Percentiles rank a stretch among this genome's conserved stretches.
These are phyloP conservation scores for Paracamarosporium sp. DNA, from an alignment of 2,329 filamentous ascomycete genomes.

Conservation along the genomic window DNA sequence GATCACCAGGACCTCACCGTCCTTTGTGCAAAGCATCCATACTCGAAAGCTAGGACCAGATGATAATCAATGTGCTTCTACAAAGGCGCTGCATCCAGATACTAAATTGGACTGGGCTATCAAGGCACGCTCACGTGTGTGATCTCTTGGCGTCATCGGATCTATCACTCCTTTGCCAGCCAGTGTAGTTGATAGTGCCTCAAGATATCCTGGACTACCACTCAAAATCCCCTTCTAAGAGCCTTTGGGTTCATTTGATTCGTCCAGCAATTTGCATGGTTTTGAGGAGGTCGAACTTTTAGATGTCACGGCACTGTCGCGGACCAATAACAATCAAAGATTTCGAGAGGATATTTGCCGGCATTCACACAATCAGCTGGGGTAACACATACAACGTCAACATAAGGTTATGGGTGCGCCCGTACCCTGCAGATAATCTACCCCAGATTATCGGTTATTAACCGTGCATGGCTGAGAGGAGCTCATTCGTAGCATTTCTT, in stretches of 20 bases:
- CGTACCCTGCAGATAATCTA: not conserved
- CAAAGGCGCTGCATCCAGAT: too few relatives aligned
- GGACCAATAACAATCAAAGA: not conserved
- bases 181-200: not conserved
- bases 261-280: not conserved
- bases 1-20: too few relatives aligned
- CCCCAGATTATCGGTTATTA: constrained; percentile 1
- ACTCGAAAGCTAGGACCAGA: too few relatives aligned
- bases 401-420: not conserved
- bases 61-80: too few relatives aligned
- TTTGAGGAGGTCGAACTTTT: not conserved
- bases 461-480: not conserved
- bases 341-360: not conserved
- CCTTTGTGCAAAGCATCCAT: too few relatives aligned
- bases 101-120: not conserved
- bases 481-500: not conserved
- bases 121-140: not conserved
- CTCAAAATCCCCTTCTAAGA: not conserved
- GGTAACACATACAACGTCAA: constrained; percentile 1
- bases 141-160: not conserved
- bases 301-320: not conserved
- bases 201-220: not conserved
- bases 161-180: not conserved
- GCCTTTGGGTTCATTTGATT: not conserved
- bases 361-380: not conserved